phyloP scores from a whole-genome alignment of 176 grass and related monocot species.

The Carex littledalei region DNA sequence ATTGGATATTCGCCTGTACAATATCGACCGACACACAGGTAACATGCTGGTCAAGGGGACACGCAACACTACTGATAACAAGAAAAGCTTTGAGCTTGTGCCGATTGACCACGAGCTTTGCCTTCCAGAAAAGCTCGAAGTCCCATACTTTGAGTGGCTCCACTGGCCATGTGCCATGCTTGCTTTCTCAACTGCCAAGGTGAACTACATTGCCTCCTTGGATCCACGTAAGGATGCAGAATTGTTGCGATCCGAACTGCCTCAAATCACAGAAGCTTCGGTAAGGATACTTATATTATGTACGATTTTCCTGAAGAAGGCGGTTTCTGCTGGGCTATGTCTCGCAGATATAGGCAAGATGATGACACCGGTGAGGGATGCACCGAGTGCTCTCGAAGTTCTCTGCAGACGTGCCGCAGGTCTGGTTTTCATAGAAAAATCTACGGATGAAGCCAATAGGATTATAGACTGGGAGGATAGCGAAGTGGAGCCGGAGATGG shows the following conservation, averaged over 20 bases:
- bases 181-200: constrained; percentile 43
- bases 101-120: constrained; percentile 95
- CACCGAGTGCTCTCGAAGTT: constrained; percentile 51
- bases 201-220: constrained; percentile 45
- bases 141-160: constrained; percentile 98
- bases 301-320: constrained; percentile 65
- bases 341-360: constrained; percentile 84
- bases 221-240: constrained; percentile 72
- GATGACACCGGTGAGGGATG: constrained; percentile 66
- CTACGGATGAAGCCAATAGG: background rate
- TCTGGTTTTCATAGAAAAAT: constrained; percentile 17
- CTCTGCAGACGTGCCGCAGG: constrained; percentile 46
- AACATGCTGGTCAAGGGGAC: constrained; percentile 88
- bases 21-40: constrained; percentile 92
- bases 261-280: constrained; percentile 43
- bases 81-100: constrained; percentile 45
- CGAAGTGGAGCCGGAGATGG: constrained; percentile 17
- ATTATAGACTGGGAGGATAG: background rate
- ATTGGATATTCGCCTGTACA: constrained; percentile 85
- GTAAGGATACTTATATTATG: constrained; percentile 62
- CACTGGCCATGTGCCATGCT: constrained; percentile 80
- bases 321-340: constrained; percentile 57
- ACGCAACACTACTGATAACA: background rate
- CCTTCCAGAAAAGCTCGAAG: constrained; percentile 71
- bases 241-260: constrained; percentile 57